phyloP scores from a whole-genome alignment of 768 basidiomycete species.

The Leucosporidium creatinivorum region DNA sequence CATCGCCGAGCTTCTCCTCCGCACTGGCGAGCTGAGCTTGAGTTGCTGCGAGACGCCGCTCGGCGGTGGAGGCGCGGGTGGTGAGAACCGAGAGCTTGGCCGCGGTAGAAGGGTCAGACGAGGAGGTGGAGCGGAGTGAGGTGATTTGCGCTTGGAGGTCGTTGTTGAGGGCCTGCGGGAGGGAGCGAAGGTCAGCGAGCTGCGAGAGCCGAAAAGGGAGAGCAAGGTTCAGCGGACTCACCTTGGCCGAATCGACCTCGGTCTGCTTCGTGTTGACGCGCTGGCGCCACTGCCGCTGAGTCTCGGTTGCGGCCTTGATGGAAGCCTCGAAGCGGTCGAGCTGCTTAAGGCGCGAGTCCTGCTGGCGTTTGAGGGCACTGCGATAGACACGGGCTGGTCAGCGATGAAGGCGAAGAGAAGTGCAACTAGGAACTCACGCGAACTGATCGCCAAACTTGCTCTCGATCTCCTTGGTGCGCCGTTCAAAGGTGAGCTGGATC shows the following conservation, averaged over 20 bases:
- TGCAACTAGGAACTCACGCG: constrained; percentile 38
- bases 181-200: background rate
- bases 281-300: constrained; percentile 73
- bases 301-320: constrained; percentile 70
- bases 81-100: constrained; percentile 65
- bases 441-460: constrained; percentile 63
- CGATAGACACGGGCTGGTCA: background rate
- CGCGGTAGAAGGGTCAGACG: constrained; percentile 47
- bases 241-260: constrained; percentile 83
- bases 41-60: constrained; percentile 74
- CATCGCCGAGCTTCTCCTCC: constrained; percentile 71
- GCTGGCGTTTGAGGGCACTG: constrained; percentile 68
- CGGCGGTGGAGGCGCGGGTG: constrained; percentile 71
- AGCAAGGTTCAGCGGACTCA: constrained; percentile 38
- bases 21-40: constrained; percentile 74
- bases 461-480: constrained; percentile 71
- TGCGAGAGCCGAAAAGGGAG: background rate
- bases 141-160: constrained; percentile 61
- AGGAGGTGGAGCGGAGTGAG: constrained; percentile 10
- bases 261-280: constrained; percentile 75
- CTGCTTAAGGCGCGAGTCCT: constrained; percentile 81
- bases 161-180: constrained; percentile 56
- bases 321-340: constrained; percentile 86
- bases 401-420: background rate
- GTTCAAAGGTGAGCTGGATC: constrained; percentile 80